Conservation (phyloP, 306 rosid genomes). For the Cucumis sativus region Cucumber_9930_V3 NC_026657.2:29062501-29063000, state of each 20-base stretch:
- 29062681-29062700: slow-evolving; percentile 13
- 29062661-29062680: slow-evolving; percentile 99
- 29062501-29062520: slow-evolving; percentile 12
- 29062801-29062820: neutral
- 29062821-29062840: neutral
- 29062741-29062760: neutral
- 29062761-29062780: neutral
- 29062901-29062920: neutral
- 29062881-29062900: neutral
- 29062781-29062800: neutral
- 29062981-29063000: neutral
- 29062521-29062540: slow-evolving; percentile 14
- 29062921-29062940: neutral
- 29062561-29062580: slow-evolving; percentile 46
- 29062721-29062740: neutral
- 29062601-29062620: slow-evolving; percentile 56
- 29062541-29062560: slow-evolving; percentile 37
- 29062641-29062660: slow-evolving; percentile 90
- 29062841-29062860: neutral
- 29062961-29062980: neutral
- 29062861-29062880: neutral
- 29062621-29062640: slow-evolving; percentile 55
- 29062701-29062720: neutral
- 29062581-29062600: slow-evolving; percentile 44
- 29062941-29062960: neutral